Percentiles rank a stretch among this genome's conserved stretches.
Conservation (phyloP, 768 basidiomycete species). For the Kwoniella shandongensis region DNA sequence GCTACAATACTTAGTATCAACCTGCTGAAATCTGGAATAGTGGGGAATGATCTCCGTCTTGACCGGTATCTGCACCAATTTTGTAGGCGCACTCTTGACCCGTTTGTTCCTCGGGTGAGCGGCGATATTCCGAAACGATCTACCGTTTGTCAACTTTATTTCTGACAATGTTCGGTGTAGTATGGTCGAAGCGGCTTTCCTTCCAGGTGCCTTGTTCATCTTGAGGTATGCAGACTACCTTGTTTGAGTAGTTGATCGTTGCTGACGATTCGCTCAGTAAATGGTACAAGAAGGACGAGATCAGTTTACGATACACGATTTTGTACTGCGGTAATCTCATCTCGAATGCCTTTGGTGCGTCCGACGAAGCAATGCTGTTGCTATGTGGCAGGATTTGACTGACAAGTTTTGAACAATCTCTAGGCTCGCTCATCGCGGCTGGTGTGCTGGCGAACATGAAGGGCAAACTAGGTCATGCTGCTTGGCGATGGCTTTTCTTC, state of each 20-base stretch:
- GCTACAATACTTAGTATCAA: neutral
- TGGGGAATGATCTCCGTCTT: slow-evolving; percentile 55
- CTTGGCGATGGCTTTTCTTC: slow-evolving; percentile 23
- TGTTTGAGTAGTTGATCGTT: neutral
- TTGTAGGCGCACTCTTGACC: slow-evolving; percentile 54
- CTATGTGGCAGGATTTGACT: no score
- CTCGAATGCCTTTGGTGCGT: slow-evolving; percentile 14
- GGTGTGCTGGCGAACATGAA: slow-evolving; percentile 20
- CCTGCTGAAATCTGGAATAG: slow-evolving; percentile 2
- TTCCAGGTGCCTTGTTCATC: slow-evolving; percentile 54
- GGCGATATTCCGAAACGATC: no score
- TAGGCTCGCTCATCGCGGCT: slow-evolving; percentile 15
- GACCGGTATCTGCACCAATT: slow-evolving; percentile 60
- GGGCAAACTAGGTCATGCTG: slow-evolving; percentile 20
- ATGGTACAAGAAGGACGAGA: slow-evolving; percentile 40
- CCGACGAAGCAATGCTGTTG: slow-evolving; percentile 1
- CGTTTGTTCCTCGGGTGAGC: slow-evolving; percentile 70
- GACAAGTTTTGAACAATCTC: no score
- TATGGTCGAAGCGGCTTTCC: slow-evolving; percentile 38
- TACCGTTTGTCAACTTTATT: no score
- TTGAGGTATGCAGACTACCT: slow-evolving; percentile 19
- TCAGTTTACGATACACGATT: slow-evolving; percentile 39
- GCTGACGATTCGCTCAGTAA: slow-evolving; percentile 7
- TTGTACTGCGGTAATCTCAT: slow-evolving; percentile 17
- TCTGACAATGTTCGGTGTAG: no score